Conservation (phyloP, 768 basidiomycete genomes). For the Hygrophoropsis aurantiaca region DNA sequence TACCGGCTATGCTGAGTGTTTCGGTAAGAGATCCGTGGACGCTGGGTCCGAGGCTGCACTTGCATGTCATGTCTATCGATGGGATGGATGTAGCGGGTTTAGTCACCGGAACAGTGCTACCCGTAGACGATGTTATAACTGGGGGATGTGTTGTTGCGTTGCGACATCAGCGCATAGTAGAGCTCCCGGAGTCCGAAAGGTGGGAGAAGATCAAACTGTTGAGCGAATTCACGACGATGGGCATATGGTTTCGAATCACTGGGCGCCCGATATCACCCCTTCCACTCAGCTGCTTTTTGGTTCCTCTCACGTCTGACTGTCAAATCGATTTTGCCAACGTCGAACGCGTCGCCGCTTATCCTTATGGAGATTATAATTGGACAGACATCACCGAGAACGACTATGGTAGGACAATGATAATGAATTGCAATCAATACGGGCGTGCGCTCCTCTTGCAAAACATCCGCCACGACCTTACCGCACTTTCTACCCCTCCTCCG, state of each 20-base stretch:
- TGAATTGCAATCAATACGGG: constrained; percentile 55
- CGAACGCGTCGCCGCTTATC: constrained; percentile 45
- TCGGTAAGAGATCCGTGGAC: constrained; percentile 68
- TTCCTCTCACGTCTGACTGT: constrained; percentile 53
- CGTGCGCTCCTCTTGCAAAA: constrained; percentile 54
- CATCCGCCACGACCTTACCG: constrained; percentile 66
- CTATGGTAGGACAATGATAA: constrained; percentile 51
- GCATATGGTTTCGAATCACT: constrained; percentile 64
- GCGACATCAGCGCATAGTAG: constrained; percentile 44
- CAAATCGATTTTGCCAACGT: constrained; percentile 63
- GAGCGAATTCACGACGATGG: constrained; percentile 62
- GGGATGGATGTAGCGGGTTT: constrained; percentile 56
- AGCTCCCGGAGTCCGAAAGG: constrained; percentile 51
- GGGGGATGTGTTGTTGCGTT: constrained; percentile 34
- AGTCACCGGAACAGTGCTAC: constrained; percentile 62
- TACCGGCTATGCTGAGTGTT: constrained; percentile 60
- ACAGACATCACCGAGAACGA: constrained; percentile 45
- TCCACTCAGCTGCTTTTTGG: constrained; percentile 60
- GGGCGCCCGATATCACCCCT: constrained; percentile 48
- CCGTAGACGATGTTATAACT: constrained; percentile 42
- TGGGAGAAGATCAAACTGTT: constrained; percentile 49
- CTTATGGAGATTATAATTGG: constrained; percentile 58
- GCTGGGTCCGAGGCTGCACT: constrained; percentile 53
- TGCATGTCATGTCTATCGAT: constrained; percentile 60
- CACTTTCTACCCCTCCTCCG: constrained; percentile 52